phyloP scores from a whole-genome alignment of 352 stramenopile genomes.

The Phytophthora multivora region DNA sequence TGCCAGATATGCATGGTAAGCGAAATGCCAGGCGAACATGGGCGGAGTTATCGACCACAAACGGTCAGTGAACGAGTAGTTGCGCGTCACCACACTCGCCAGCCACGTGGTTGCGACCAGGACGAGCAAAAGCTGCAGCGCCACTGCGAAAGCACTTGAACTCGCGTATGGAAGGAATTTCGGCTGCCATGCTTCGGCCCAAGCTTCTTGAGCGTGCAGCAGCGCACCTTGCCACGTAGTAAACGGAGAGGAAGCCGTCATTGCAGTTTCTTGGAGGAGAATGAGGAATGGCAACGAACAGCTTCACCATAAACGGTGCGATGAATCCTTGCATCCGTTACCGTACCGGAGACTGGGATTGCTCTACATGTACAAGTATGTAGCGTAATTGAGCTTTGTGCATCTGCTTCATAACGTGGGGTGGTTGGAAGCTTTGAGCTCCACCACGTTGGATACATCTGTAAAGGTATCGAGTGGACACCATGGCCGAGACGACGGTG shows the following conservation, averaged over 20 bases:
- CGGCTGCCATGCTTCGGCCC: constrained; percentile 34
- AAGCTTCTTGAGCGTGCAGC: constrained; percentile 39
- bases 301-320: constrained; percentile 14
- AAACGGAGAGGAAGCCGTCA: constrained; percentile 29
- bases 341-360: constrained; percentile 2
- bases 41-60: constrained; percentile 91
- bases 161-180: constrained; percentile 46
- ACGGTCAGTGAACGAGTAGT: constrained; percentile 93
- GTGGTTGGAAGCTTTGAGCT: too few species aligned
- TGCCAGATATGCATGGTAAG: constrained; percentile 51
- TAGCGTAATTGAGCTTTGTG: constrained; percentile 9
- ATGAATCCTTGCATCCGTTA: constrained; percentile 13
- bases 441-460: too few species aligned
- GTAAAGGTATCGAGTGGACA: too few species aligned
- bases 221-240: constrained; percentile 35
- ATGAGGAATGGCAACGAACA: constrained; percentile 14
- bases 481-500: not conserved
- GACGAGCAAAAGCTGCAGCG: constrained; percentile 50
- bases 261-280: constrained; percentile 6
- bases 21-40: constrained; percentile 88
- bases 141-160: constrained; percentile 44
- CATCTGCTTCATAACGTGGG: not conserved
- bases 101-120: constrained; percentile 59
- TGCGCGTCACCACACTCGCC: constrained; percentile 75
- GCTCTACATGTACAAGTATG: not conserved